phyloP scores from a whole-genome alignment of 306 rosid genomes.

The Bauhinia variegata region DNA sequence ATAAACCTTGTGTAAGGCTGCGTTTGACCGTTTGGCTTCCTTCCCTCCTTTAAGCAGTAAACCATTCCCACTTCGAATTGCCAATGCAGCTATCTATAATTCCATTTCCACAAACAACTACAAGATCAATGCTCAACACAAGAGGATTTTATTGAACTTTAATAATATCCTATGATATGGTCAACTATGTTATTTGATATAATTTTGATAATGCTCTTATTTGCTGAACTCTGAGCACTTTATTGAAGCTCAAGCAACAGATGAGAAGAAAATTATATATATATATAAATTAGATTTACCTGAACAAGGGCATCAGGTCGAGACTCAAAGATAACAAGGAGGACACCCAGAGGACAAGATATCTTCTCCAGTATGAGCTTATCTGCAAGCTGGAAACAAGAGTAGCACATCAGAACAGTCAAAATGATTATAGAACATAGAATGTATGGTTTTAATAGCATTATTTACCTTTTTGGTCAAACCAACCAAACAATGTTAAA shows the following conservation, averaged over 20 bases:
- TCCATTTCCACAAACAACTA: conserved; percentile 32
- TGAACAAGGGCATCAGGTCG: conserved; percentile 98
- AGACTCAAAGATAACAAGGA: conserved; percentile 82
- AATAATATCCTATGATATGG: conserved; percentile 5
- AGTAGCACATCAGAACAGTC: conserved; percentile 37
- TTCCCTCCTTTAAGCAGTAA: conserved; percentile 93
- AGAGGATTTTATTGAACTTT: conserved; percentile 1
- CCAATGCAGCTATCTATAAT: conserved; percentile 81
- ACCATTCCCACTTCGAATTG: conserved; percentile 92
- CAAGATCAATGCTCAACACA: conserved; percentile 22
- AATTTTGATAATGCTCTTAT: no score
- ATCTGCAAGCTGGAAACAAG: conserved; percentile 68
- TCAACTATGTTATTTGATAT: conserved; percentile 9
- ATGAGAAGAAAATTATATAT: conserved; percentile 12
- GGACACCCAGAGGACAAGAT: conserved; percentile 83
- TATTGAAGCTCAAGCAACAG: conserved; percentile 10
- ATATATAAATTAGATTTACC: conserved; percentile 60
- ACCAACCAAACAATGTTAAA: no score
- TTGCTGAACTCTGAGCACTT: conserved; percentile 24
- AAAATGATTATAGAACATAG: conserved; percentile 19
- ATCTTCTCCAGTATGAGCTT: conserved; percentile 73
- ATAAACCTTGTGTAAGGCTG: conserved; percentile 78
- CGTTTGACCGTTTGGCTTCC: conserved; percentile 83
- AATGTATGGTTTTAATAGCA: background rate
- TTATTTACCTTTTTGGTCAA: conserved; percentile 11